A percentile compares a stretch with the other conserved stretches of the same genome.
phyloP scores from a whole-genome alignment of 202 grass and related monocot species.

The Elaeis oleifera region DNA sequence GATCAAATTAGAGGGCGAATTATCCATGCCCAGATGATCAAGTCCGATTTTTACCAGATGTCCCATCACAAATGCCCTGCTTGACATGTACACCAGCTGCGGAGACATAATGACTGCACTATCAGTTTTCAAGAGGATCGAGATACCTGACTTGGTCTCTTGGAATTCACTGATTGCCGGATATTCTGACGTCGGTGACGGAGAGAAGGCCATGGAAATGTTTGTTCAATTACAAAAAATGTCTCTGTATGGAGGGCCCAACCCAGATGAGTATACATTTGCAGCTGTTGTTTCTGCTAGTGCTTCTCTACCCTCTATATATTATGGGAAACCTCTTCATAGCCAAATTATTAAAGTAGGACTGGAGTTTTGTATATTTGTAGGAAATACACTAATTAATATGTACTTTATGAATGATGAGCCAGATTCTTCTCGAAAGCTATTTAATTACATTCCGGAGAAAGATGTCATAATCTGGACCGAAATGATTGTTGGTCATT shows the following conservation, averaged over 20 bases:
- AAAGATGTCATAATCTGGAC: slow-evolving; percentile 93
- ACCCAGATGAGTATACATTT: slow-evolving; percentile 71
- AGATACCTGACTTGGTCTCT: slow-evolving; percentile 52
- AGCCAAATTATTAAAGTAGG: slow-evolving; percentile 42
- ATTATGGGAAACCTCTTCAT: slow-evolving; percentile 63
- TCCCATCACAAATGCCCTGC: slow-evolving; percentile 50
- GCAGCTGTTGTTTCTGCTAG: slow-evolving; percentile 53
- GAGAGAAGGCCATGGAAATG: slow-evolving; percentile 43
- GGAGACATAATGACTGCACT: slow-evolving; percentile 44
- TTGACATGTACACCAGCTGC: slow-evolving; percentile 65
- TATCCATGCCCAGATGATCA: slow-evolving; percentile 63
- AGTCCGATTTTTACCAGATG: slow-evolving; percentile 50
- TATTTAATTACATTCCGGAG: slow-evolving; percentile 41
- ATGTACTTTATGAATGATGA: slow-evolving; percentile 87
- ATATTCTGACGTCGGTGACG: slow-evolving; percentile 45
- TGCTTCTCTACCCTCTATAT: slow-evolving; percentile 45
- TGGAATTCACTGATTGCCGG: slow-evolving; percentile 81
- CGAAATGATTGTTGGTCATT: slow-evolving; percentile 83
- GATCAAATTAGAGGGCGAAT: slow-evolving; percentile 32
- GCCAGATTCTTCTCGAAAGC: slow-evolving; percentile 30
- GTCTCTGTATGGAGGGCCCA: slow-evolving; percentile 11
- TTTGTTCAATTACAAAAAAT: slow-evolving; percentile 39
- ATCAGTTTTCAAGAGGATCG: slow-evolving; percentile 56
- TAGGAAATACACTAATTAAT: slow-evolving; percentile 74
- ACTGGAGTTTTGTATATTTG: slow-evolving; percentile 49